Base-by-base conservation (phyloP, 805 yeast species). In the Saturnispora gosingensis region DNA sequence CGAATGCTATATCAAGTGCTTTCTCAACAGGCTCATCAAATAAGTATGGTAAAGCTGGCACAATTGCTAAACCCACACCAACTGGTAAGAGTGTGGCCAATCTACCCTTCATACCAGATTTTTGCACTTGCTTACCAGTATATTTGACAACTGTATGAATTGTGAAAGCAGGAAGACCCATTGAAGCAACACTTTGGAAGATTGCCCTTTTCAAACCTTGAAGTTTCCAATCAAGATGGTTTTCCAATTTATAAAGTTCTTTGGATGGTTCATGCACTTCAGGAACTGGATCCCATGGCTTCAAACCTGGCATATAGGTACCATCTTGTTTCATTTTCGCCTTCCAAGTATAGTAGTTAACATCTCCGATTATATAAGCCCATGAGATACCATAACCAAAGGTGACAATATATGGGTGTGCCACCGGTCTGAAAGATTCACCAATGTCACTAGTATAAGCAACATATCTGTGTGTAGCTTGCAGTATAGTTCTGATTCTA, bases 361-460 rank as follows among this genome's bases (percentile, higher is more conserved):
- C 90, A 67, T 87, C 95, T 10, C 88, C 89, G 8, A 83, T 59
- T 22, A 86, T 73, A 61, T 86, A 86, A 1, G 77, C 68, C 93
- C 93, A 87, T 7, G 89, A 82, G 42, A 86, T 69, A 36, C 81
- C 88, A 63, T 86, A 86, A 28, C 91, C 83, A 3, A 77, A 54
- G 13, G 68, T 73, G 18, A 86, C 93, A n/a, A 83, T 53, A 34
- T 59, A 56, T 1, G 90, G 89, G 59, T 81, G 83, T 4, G 87
- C 90, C 10, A 86, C 83, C 1, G 93, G 93, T 49, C 95, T 74
- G 68, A 86, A 87, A 10, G 90, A 83, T 62, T 86, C 95, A 32
- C 95, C 95, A 59, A 86, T 80, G 63, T 86, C 95, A 0, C 90
- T 83, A 2, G 95, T 85, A 67, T 87, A 86, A 1, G 95, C 95